These are phyloP conservation scores for Cryptococcus maquisensis DNA, from an alignment of 1,284 basidiomycete species.

Conservation along the genomic window DNA sequence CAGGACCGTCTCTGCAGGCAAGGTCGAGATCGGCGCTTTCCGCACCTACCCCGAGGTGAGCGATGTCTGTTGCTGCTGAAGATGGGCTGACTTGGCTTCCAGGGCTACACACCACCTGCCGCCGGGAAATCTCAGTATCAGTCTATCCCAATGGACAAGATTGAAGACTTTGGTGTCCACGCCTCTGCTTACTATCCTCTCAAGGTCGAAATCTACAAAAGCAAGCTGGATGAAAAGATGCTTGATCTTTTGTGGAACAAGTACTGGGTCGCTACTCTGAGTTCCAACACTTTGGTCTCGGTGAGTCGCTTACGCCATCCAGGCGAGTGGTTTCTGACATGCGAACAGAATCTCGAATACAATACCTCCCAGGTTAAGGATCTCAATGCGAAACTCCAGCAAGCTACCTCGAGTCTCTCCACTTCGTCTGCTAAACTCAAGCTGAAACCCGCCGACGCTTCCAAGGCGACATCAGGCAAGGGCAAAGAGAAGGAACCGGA, in stretches of 20 bases:
- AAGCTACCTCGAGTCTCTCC: constrained; percentile 26
- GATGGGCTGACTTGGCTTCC: neutral
- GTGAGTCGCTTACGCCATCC: constrained; percentile 53
- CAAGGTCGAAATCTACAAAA: constrained; percentile 93
- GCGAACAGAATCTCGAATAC: constrained; percentile 79
- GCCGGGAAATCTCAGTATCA: constrained; percentile 76
- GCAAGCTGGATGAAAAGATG: constrained; percentile 75
- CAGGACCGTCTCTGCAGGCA: constrained; percentile 93
- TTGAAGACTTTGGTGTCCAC: constrained; percentile 97
- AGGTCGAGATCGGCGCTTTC: constrained; percentile 98
- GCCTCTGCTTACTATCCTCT: constrained; percentile 94
- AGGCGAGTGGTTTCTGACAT: neutral
- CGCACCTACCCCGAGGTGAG: constrained; percentile 81
- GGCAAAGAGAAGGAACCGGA: constrained; percentile 50
- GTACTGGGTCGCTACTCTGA: constrained; percentile 96
- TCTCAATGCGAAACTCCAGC: constrained; percentile 73
- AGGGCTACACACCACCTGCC: constrained; percentile 73
- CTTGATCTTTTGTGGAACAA: constrained; percentile 95
- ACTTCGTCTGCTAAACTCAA: constrained; percentile 20
- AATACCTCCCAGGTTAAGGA: constrained; percentile 83
- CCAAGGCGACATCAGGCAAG: constrained; percentile 15
- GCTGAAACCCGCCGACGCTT: constrained; percentile 42
- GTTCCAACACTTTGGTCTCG: constrained; percentile 82
- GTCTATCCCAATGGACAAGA: constrained; percentile 87
- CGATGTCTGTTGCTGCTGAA: neutral